Evolutionary conservation across 1,284 basidiomycete species (phyloP), one percentile per base, ranked within the genome.

Genomic region (Mrakiaceae sp.): DNA sequence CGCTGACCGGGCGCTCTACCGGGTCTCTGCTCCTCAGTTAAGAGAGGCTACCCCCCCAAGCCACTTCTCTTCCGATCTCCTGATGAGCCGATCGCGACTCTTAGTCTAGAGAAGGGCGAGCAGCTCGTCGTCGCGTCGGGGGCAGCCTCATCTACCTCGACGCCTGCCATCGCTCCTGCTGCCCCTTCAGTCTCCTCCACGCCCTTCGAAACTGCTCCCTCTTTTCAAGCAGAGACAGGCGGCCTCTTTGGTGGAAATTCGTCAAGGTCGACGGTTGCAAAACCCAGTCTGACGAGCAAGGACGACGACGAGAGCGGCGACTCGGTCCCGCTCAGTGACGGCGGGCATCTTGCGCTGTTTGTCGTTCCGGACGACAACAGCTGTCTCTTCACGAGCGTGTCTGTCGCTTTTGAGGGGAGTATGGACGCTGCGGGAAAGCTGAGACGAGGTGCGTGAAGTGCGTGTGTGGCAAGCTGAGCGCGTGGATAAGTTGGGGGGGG

Each of bases 361-460:
- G 43, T 64, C 39, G 58, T 64, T 1, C 63, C 63, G 11, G 91
- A 95, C 72, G 90, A 94, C 76, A 96, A 95, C 70, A 89, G 90
- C 3, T 97, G 93, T 75, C 78, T 97, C 49, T 97, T 96, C 77
- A 87, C 87, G 4, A 85, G 90, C 2, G 79, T 91, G 48, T 88
- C 87, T 4, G 79, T 95, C 53, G 79, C 94, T 4, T 90, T 96
- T 70, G 85, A 87, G 72, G 90, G 92, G 70, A 83, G 84, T 60
- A 86, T 87, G 12, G 73, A 79, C 27, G 85, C 86, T 63, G 85
- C 87, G 6, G 77, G 77, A 50, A 75, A 79, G 66, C 82, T 90
- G 70, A 80, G 89, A 56, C 79, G 85, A 74, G 81, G 87, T 88
- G 62, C 64, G 9, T 50, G 27, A 9, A 8, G 4, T 39, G 10